phyloP scores from a whole-genome alignment of 352 stramenopile species.

The Phytophthora melonis region DNA sequence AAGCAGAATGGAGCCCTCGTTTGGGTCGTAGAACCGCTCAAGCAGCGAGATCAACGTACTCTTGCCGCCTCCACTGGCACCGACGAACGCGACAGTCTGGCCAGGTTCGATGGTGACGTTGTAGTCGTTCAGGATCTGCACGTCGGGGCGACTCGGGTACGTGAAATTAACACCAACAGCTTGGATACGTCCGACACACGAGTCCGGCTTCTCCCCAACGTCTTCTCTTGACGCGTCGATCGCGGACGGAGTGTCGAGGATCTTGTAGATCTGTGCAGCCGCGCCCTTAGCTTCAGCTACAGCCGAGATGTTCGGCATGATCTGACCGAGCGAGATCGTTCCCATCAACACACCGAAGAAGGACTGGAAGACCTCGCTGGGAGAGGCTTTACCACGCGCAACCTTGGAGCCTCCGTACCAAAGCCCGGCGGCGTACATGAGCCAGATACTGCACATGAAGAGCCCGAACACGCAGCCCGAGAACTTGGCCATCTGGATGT shows the following conservation, averaged over 20 bases:
- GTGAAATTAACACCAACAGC: constrained; percentile 68
- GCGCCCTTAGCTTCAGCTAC: constrained; percentile 59
- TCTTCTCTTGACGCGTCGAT: constrained; percentile 56
- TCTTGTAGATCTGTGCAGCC: constrained; percentile 54
- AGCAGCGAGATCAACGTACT: constrained; percentile 64
- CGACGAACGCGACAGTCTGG: constrained; percentile 44
- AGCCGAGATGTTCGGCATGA: constrained; percentile 62
- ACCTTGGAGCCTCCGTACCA: constrained; percentile 68
- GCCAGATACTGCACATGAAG: constrained; percentile 51
- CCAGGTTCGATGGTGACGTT: constrained; percentile 45
- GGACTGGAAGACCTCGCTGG: constrained; percentile 50
- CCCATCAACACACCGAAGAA: constrained; percentile 71
- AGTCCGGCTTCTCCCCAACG: constrained; percentile 35
- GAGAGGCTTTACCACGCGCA: constrained; percentile 33
- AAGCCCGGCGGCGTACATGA: constrained; percentile 51
- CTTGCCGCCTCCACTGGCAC: constrained; percentile 46
- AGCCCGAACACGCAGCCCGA: constrained; percentile 26
- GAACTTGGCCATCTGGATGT: constrained; percentile 23
- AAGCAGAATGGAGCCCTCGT: constrained; percentile 73
- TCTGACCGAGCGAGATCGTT: constrained; percentile 50
- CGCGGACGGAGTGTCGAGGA: constrained; percentile 57
- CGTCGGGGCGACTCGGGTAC: constrained; percentile 71
- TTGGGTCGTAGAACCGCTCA: constrained; percentile 92
- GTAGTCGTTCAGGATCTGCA: constrained; percentile 43
- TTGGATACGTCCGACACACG: constrained; percentile 47